Evolutionary conservation across 169 alveolate genomes (phyloP), one percentile per base, ranked within the genome.

Genomic region (Amoebophrya sp.): DNA sequence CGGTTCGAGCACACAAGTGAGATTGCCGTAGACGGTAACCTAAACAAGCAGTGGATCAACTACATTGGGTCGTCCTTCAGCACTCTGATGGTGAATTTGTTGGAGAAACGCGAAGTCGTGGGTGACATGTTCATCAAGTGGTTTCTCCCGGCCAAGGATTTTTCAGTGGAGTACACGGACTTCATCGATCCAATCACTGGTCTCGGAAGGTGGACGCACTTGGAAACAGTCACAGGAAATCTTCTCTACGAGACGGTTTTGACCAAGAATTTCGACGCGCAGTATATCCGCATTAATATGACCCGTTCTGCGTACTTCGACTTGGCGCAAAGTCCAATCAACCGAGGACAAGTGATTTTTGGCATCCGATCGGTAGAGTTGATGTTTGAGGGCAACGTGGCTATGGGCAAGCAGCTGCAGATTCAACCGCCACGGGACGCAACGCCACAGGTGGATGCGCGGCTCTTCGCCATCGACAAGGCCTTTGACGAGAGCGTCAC

Each of bases 351-450:
- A 26, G 33, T 65, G 12, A 65, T 65, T 29, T 65, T 6, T 18
- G 83, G 38, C 33, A 65, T 65, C 83, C n/a, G n/a, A 29, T 29
- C 83, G 33, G 83, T 65, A 0, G 83, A 65, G 36, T 26, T 65
- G 83, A 65, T 65, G 83, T 65, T 65, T 26, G 83, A 65, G 83
- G n/a, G n/a, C 39, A 65, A 65, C 83, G 83, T 65, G 2, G 83
- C 83, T 6, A 1, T 1, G 33, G 83, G 83, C 2, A 65, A 65
- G 26, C 12, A 26, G 83, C 83, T 65, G 2, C 83, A 65, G 26
- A 36, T 65, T 29, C 36, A 6, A 36, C 36, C 83, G 36, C 83
- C 83, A 10, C 83, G n/a, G 10, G 83, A 65, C 83, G 83, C 39
- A 36, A 10, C 12, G 33, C 83, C 83, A 36, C 39, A 6, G 26